phyloP scores from a whole-genome alignment of 179 eudicot genomes.

The Camellia oleifera region DNA sequence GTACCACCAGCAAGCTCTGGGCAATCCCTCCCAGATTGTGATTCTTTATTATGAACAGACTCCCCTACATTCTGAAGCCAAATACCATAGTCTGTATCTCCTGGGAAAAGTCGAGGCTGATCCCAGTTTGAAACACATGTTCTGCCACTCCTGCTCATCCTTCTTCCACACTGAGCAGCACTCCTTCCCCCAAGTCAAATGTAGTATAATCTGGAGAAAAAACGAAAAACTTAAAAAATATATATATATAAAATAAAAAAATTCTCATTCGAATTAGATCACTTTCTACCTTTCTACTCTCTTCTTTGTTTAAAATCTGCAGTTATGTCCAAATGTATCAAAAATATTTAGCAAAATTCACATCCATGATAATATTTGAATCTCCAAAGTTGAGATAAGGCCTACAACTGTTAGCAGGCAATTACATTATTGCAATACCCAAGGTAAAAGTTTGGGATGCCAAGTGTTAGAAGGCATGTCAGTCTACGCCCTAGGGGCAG shows the following conservation, averaged over 20 bases:
- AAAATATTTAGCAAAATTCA: background rate
- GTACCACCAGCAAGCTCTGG: background rate
- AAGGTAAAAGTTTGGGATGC: background rate
- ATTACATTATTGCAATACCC: background rate
- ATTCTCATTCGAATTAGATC: background rate
- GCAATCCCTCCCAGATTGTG: constrained; percentile 10
- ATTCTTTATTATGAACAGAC: constrained; percentile 12
- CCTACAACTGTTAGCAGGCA: background rate
- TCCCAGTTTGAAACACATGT: constrained; percentile 50
- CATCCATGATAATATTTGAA: background rate
- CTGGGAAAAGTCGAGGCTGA: constrained; percentile 22
- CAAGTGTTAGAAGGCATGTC: no score
- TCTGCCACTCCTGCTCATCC: constrained; percentile 46
- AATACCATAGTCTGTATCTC: constrained; percentile 25
- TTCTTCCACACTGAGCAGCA: constrained; percentile 9
- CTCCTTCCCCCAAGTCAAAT: constrained; percentile 4
- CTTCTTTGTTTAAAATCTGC: background rate
- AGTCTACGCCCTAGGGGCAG: background rate
- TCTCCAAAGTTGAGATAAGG: background rate
- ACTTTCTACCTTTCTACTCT: background rate
- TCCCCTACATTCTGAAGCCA: constrained; percentile 23
- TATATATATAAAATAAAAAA: background rate
- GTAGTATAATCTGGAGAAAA: background rate
- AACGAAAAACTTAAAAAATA: background rate
- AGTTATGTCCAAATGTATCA: background rate